Conservation (phyloP, 1,284 basidiomycete species). For the Tranzscheliella williamsii region DNA sequence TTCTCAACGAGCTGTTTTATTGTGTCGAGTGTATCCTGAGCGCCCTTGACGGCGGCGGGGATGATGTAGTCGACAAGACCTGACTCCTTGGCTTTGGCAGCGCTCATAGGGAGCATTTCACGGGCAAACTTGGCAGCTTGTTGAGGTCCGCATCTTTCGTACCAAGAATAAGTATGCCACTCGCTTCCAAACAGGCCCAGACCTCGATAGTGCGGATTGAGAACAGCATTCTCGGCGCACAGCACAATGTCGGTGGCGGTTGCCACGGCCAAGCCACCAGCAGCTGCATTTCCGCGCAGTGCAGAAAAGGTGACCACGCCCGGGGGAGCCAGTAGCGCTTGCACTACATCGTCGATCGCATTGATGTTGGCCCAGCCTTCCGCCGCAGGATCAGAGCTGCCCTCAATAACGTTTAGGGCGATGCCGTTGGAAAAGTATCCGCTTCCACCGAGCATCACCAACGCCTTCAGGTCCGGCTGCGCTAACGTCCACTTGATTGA, state of each 20-base stretch:
- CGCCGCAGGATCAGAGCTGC: constrained; percentile 59
- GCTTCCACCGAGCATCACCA: constrained; percentile 62
- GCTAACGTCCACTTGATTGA: constrained; percentile 62
- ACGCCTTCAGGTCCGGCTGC: constrained; percentile 58
- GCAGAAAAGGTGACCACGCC: constrained; percentile 64
- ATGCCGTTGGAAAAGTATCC: constrained; percentile 65
- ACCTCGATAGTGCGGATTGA: constrained; percentile 64
- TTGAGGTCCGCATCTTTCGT: constrained; percentile 60
- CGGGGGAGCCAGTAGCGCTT: constrained; percentile 58
- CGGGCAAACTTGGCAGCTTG: constrained; percentile 58
- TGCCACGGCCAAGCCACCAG: constrained; percentile 64
- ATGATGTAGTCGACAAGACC: constrained; percentile 43
- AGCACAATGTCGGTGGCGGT: constrained; percentile 63
- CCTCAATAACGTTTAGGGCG: constrained; percentile 64
- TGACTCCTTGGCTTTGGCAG: constrained; percentile 27
- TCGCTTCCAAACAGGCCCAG: constrained; percentile 64
- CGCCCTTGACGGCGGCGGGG: constrained; percentile 8
- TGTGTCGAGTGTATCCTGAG: constrained; percentile 2
- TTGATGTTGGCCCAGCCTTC: constrained; percentile 65
- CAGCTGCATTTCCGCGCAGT: constrained; percentile 64
- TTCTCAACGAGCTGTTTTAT: constrained; percentile 30
- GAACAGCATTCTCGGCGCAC: constrained; percentile 60
- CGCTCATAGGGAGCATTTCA: constrained; percentile 63
- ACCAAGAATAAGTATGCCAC: constrained; percentile 63
- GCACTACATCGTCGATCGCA: constrained; percentile 57